Percentiles rank a stretch among this genome's conserved stretches.
These are phyloP conservation scores for Purpureocillium takamizusanense DNA, from an alignment of 2,329 filamentous ascomycete species.

Conservation along the genomic window DNA sequence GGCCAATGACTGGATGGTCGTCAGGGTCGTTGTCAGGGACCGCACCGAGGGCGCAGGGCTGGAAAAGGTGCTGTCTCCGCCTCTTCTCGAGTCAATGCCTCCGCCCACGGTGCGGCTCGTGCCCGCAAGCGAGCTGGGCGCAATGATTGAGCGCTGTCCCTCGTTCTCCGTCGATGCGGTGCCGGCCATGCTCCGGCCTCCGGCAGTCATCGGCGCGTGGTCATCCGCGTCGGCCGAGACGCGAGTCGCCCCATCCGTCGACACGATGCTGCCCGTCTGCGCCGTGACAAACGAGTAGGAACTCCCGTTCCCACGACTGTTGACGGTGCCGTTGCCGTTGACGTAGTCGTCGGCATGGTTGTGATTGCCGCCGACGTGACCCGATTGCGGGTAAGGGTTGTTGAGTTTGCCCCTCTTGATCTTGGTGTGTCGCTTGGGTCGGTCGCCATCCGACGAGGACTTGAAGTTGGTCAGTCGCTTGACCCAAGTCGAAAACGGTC, in stretches of 20 bases:
- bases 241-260: conserved; percentile 50
- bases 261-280: conserved; percentile 43
- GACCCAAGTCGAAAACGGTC: conserved; percentile 89
- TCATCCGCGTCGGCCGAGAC: conserved; percentile 54
- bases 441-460: conserved; percentile 52
- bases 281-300: conserved; percentile 47
- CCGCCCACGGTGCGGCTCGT: conserved; percentile 63
- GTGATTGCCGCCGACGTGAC: conserved; percentile 34
- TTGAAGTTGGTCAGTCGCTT: conserved; percentile 89
- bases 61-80: conserved; percentile 69
- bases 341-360: conserved; percentile 12
- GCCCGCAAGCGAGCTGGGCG: conserved; percentile 62
- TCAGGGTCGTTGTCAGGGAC: conserved; percentile 74
- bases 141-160: conserved; percentile 62
- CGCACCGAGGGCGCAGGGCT: conserved; percentile 73
- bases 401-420: conserved; percentile 61
- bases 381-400: conserved; percentile 86
- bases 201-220: conserved; percentile 46
- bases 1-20: conserved; percentile 71
- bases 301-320: conserved; percentile 26
- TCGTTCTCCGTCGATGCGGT: conserved; percentile 81
- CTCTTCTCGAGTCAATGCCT: conserved; percentile 58
- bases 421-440: conserved; percentile 31
- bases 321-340: conserved; percentile 13
- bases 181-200: conserved; percentile 65